A percentile compares a stretch with the other conserved stretches of the same genome.
Conservation (phyloP, 345 rosid genomes). For the Cochlearia excelsa region DNA sequence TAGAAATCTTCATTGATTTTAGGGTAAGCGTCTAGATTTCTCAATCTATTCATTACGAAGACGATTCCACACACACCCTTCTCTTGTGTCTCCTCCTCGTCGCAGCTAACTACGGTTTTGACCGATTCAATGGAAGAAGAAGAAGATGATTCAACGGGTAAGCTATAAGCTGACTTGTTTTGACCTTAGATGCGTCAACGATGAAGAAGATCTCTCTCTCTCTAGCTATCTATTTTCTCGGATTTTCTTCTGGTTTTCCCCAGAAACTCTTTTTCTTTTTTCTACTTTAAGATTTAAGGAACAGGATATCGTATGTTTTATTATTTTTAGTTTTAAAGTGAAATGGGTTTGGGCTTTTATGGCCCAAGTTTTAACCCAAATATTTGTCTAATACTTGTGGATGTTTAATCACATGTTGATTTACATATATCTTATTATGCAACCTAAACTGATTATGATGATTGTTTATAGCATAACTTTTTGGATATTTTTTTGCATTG, state of each 20-base stretch:
- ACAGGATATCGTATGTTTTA: not conserved
- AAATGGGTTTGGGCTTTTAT: too few species aligned
- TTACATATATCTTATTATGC: too few species aligned
- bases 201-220: constrained; percentile 5
- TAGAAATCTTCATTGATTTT: constrained; percentile 86
- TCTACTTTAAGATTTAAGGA: constrained; percentile 19
- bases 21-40: constrained; percentile 83
- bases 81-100: not conserved
- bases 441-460: too few species aligned
- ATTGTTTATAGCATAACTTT: too few species aligned
- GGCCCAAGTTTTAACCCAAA: too few species aligned
- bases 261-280: not conserved
- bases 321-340: too few species aligned
- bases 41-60: constrained; percentile 52
- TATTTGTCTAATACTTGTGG: too few species aligned
- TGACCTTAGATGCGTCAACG: constrained; percentile 27
- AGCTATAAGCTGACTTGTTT: constrained; percentile 15
- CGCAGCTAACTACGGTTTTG: not conserved
- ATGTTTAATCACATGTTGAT: too few species aligned
- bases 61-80: not conserved
- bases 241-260: constrained; percentile 18
- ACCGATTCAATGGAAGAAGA: constrained; percentile 24
- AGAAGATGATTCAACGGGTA: constrained; percentile 33
- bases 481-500: too few species aligned
- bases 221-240: constrained; percentile 26